phyloP scores from a whole-genome alignment of 306 rosid genomes.

The Hippophae tibetana region DNA sequence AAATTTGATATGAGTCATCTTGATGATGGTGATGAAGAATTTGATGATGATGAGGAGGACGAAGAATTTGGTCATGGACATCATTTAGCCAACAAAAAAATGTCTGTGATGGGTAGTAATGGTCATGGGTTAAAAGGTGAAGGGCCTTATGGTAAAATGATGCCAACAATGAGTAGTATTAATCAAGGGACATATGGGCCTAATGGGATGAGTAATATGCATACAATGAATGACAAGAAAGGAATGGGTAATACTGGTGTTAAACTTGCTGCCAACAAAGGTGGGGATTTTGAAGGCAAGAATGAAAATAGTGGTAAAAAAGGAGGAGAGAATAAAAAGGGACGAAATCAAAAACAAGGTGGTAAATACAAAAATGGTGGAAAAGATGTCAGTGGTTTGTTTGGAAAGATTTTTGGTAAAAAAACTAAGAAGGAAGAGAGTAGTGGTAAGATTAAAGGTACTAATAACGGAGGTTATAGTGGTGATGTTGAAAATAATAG shows the following conservation, averaged over 20 bases:
- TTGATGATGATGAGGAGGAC: conserved; percentile 25
- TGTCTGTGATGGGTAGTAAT: conserved; percentile 16
- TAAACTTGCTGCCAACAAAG: conserved; percentile 43
- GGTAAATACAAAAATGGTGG: conserved; percentile 25
- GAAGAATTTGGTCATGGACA: conserved; percentile 40
- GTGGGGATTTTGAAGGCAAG: conserved; percentile 53
- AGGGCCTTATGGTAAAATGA: conserved; percentile 30
- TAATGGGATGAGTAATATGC: conserved; percentile 38
- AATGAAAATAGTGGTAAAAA: conserved; percentile 39
- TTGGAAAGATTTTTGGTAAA: conserved; percentile 8
- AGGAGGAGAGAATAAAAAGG: conserved; percentile 31
- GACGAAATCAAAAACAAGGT: conserved; percentile 35
- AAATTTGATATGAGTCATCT: conserved; percentile 46
- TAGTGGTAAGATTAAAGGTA: conserved; percentile 15
- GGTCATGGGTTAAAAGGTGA: conserved; percentile 6
- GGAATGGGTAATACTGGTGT: conserved; percentile 26
- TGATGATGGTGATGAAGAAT: conserved; percentile 39
- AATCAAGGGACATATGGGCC: conserved; percentile 51
- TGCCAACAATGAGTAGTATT: conserved; percentile 24
- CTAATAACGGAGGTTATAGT: conserved; percentile 9
- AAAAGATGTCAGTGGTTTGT: conserved; percentile 10
- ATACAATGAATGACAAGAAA: conserved; percentile 41
- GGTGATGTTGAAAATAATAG: conserved; percentile 52
- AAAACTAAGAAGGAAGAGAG: conserved; percentile 19
- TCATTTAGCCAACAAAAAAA: conserved; percentile 31